Evolutionary conservation across 441 rosid species (phyloP).

Genomic region (Monsonia emarginata): DNA sequence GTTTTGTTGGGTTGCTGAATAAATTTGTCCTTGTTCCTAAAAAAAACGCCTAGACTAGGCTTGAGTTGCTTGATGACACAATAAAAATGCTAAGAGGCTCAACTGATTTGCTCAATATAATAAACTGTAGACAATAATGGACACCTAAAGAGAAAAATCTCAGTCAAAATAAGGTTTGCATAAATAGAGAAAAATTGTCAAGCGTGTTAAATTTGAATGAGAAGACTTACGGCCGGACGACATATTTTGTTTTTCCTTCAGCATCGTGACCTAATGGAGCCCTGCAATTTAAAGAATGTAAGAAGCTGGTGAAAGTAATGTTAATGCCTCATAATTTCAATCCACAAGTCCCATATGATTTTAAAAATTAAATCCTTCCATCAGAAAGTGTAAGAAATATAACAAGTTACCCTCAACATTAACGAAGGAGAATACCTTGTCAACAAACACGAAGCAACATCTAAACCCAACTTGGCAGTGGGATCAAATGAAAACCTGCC

Average conservation of each 20-base stretch:
- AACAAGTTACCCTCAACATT: neutral
- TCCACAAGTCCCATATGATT: constrained; percentile 1
- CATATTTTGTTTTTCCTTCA: constrained; percentile 88
- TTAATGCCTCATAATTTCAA: neutral
- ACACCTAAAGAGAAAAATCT: neutral
- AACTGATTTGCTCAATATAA: neutral
- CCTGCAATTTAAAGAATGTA: constrained; percentile 35
- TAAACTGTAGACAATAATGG: neutral
- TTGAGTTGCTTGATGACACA: neutral
- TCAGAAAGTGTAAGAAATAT: neutral
- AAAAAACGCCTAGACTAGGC: neutral
- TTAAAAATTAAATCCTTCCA: constrained; percentile 4
- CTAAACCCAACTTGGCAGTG: constrained; percentile 62
- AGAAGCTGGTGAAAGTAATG: constrained; percentile 13
- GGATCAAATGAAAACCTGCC: constrained; percentile 87
- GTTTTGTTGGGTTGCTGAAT: too few species aligned
- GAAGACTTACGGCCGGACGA: constrained; percentile 75
- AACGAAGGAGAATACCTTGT: constrained; percentile 48
- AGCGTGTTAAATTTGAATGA: constrained; percentile 14
- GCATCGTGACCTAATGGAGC: constrained; percentile 69
- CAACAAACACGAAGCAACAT: constrained; percentile 79
- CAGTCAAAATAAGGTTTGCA: neutral
- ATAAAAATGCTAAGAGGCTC: neutral
- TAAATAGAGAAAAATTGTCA: neutral
- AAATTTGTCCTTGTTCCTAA: too few species aligned